Conservation (phyloP, 805 yeast genomes). For the Tetrapisispora arboricola region DNA sequence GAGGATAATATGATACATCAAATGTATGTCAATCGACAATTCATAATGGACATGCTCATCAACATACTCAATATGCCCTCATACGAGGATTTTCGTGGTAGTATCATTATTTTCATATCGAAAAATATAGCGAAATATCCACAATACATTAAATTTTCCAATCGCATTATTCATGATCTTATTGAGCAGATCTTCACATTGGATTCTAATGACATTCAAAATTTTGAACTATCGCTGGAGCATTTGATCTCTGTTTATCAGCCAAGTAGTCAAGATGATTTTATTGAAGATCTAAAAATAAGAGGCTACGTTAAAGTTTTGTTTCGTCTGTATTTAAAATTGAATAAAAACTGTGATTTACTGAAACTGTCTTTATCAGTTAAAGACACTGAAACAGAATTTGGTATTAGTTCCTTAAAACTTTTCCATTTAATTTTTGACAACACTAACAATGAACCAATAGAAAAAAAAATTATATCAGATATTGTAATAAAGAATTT, state of each 20-base stretch:
- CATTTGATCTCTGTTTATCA: slow-evolving; percentile 57
- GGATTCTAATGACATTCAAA: slow-evolving; percentile 8
- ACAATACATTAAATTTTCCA: slow-evolving; percentile 71
- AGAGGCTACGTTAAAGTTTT: slow-evolving; percentile 17
- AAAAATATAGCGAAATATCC: slow-evolving; percentile 75
- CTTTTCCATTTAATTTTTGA: neutral
- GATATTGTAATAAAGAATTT: slow-evolving; percentile 11
- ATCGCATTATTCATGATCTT: slow-evolving; percentile 39
- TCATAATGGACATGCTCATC: slow-evolving; percentile 60
- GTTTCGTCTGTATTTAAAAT: slow-evolving; percentile 15
- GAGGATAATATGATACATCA: slow-evolving; percentile 10
- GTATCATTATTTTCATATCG: slow-evolving; percentile 61
- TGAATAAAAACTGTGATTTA: slow-evolving; percentile 9
- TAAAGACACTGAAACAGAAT: slow-evolving; percentile 4
- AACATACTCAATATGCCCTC: slow-evolving; percentile 40
- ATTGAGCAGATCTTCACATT: slow-evolving; percentile 35
- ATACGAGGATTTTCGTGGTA: slow-evolving; percentile 22
- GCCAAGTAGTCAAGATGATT: slow-evolving; percentile 41
- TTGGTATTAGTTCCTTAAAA: neutral
- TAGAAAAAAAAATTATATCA: neutral
- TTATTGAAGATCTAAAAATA: slow-evolving; percentile 26
- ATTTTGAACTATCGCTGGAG: slow-evolving; percentile 59
- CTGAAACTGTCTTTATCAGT: slow-evolving; percentile 4
- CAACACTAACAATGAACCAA: neutral
- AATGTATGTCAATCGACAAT: slow-evolving; percentile 51